Conservation (phyloP, 495 filamentous ascomycete genomes). For the Antarctomyces pellizariae region DNA sequence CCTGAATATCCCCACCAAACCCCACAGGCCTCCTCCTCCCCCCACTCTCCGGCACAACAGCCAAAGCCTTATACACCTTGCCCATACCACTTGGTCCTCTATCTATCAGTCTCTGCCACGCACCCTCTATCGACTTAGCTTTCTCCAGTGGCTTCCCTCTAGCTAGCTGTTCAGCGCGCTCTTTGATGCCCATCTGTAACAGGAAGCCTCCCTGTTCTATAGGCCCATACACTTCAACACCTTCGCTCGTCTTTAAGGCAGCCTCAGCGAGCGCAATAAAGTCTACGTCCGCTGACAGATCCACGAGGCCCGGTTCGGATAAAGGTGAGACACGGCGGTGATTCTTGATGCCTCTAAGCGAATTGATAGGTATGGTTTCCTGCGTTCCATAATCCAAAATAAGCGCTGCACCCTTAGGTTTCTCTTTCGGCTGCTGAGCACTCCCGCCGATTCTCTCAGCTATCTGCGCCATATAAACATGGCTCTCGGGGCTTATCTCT, state of each 20-base stretch:
- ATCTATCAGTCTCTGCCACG: conserved; percentile 62
- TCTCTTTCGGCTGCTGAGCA: conserved; percentile 26
- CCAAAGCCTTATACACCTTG: conserved; percentile 77
- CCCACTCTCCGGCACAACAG: conserved; percentile 61
- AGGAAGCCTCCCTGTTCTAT: conserved; percentile 71
- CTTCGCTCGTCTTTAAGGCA: conserved; percentile 44
- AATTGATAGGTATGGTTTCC: conserved; percentile 58
- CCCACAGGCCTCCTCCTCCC: conserved; percentile 61
- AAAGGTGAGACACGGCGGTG: conserved; percentile 61
- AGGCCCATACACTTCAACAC: conserved; percentile 81
- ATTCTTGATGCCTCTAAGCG: conserved; percentile 59
- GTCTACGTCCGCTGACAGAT: conserved; percentile 80
- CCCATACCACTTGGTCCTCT: conserved; percentile 67
- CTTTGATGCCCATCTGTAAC: conserved; percentile 49
- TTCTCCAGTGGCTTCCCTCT: conserved; percentile 19
- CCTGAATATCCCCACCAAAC: conserved; percentile 58
- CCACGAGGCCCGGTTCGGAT: conserved; percentile 49
- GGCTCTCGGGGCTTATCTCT: conserved; percentile 72
- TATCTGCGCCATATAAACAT: conserved; percentile 56
- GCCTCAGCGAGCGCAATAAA: conserved; percentile 67
- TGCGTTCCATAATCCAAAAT: conserved; percentile 85
- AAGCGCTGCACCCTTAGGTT: conserved; percentile 59
- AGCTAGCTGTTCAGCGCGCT: conserved; percentile 35
- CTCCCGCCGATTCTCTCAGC: conserved; percentile 60
- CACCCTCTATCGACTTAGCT: conserved; percentile 37